Conservation (phyloP, 306 rosid genomes). For the Quillaja saponaria region DNA sequence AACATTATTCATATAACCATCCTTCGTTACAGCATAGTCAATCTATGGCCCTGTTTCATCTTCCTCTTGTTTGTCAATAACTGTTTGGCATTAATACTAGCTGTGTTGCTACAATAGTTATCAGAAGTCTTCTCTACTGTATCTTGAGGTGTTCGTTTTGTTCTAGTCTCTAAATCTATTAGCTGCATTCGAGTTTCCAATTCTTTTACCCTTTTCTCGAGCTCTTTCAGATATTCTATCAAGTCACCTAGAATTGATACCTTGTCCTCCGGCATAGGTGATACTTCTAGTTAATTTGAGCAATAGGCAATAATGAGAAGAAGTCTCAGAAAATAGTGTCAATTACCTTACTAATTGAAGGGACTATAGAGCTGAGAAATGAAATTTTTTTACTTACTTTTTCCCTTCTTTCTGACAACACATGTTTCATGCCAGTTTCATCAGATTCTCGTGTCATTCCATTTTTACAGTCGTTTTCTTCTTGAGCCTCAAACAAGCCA, state of each 20-base stretch:
- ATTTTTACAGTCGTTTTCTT: slow-evolving; percentile 54
- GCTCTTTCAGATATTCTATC: slow-evolving; percentile 69
- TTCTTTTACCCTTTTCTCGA: slow-evolving; percentile 68
- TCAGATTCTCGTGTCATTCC: slow-evolving; percentile 63
- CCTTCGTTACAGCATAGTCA: slow-evolving; percentile 30
- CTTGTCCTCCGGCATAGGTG: slow-evolving; percentile 69
- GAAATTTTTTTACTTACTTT: slow-evolving; percentile 71
- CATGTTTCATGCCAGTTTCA: slow-evolving; percentile 63
- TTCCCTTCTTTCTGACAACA: slow-evolving; percentile 71
- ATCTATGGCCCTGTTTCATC: slow-evolving; percentile 44
- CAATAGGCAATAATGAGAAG: slow-evolving; percentile 4
- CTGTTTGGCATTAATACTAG: slow-evolving; percentile 45
- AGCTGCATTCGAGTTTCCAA: slow-evolving; percentile 50
- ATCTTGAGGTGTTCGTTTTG: slow-evolving; percentile 53
- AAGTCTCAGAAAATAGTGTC: slow-evolving; percentile 19
- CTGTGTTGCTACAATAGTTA: slow-evolving; percentile 55
- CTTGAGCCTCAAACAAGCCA: slow-evolving; percentile 47
- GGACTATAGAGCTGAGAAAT: slow-evolving; percentile 66
- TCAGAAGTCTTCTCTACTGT: slow-evolving; percentile 62
- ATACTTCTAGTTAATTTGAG: slow-evolving; percentile 16
- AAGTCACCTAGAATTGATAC: slow-evolving; percentile 78
- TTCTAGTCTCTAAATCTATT: slow-evolving; percentile 41
- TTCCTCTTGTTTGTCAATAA: slow-evolving; percentile 66
- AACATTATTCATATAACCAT: slow-evolving; percentile 39
- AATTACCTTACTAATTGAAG: slow-evolving; percentile 72